These are phyloP conservation scores for Punctularia strigosozonata DNA, from an alignment of 768 basidiomycete species.

Conservation along the genomic window DNA sequence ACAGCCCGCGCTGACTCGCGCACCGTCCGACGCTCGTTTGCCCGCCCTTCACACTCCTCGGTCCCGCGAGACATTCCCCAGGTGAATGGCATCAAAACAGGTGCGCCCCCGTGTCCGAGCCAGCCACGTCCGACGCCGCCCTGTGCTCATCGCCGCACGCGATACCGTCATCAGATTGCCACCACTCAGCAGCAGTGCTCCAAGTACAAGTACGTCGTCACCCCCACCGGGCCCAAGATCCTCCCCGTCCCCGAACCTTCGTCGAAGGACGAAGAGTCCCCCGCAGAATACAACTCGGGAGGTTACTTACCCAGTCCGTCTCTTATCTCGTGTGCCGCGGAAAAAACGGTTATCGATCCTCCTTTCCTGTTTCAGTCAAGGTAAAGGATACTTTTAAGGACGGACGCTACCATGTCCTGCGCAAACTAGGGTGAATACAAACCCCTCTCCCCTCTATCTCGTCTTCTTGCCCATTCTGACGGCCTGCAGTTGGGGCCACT, in stretches of 20 bases:
- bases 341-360: too few species aligned
- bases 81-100: not conserved
- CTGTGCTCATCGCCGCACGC: not conserved
- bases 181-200: conserved; percentile 44
- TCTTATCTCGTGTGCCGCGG: too few species aligned
- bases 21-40: not conserved
- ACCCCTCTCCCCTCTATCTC: conserved; percentile 4
- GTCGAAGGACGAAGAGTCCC: conserved; percentile 69
- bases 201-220: conserved; percentile 69
- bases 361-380: conserved; percentile 40
- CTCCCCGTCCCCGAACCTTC: conserved; percentile 54
- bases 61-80: not conserved
- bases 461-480: conserved; percentile 8
- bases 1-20: not conserved
- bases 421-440: conserved; percentile 69
- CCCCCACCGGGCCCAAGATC: conserved; percentile 54
- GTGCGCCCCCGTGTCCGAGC: not conserved
- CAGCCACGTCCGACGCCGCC: too few species aligned
- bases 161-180: conserved; percentile 35
- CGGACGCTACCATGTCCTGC: conserved; percentile 72
- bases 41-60: not conserved
- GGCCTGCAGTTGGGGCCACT: conserved; percentile 78
- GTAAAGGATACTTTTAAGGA: conserved; percentile 77
- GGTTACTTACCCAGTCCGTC: conserved; percentile 75
- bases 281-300: conserved; percentile 74